Evolutionary conservation across 2,329 filamentous ascomycete genomes (phyloP).

Genomic region (Colletotrichum karsti): DNA sequence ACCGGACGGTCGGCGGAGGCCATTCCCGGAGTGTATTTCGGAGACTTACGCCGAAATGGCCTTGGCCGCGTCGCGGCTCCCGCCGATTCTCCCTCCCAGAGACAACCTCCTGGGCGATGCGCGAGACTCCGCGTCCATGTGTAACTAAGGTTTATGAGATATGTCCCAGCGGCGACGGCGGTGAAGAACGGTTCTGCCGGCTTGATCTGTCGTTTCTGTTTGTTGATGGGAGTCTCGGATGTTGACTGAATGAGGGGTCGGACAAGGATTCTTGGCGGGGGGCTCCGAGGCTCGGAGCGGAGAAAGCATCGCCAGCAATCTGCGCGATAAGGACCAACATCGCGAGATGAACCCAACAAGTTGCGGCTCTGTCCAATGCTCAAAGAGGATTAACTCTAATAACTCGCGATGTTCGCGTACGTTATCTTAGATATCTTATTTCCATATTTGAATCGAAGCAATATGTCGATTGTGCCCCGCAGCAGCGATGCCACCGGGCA

Average conservation of each 20-base stretch:
- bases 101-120: not conserved
- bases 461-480: no score
- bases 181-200: not conserved
- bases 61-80: conserved; percentile 11
- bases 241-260: not conserved
- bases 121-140: not conserved
- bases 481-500: no score
- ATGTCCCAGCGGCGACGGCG: not conserved
- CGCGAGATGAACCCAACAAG: no score
- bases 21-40: not conserved
- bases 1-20: not conserved
- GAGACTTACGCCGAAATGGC: conserved; percentile 26
- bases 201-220: not conserved
- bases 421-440: no score
- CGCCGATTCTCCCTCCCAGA: not conserved
- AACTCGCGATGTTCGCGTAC: no score
- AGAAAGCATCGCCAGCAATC: not conserved
- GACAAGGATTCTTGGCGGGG: not conserved
- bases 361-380: no score
- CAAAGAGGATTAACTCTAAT: no score
- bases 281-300: conserved; percentile 16
- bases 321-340: no score
- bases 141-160: not conserved
- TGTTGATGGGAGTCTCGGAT: not conserved
- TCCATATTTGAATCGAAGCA: no score